A percentile compares a stretch with the other conserved stretches of the same genome.
Conservation (phyloP, 495 filamentous ascomycete species). For the Penicillium macrosclerotiorum region DNA sequence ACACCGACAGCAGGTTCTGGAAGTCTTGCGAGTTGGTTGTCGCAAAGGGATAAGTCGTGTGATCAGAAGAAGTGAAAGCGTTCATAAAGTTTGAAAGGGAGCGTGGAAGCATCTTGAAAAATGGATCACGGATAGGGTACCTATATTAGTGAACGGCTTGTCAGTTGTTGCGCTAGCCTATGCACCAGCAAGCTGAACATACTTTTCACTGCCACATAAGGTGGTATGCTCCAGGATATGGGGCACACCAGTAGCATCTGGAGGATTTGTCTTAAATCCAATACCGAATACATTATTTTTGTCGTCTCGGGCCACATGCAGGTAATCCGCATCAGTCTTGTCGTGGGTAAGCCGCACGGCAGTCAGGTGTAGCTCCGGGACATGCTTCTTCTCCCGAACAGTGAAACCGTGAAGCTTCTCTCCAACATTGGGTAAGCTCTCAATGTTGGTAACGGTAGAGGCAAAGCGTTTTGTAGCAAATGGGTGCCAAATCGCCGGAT, state of each 20-base stretch:
- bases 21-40: conserved; percentile 97
- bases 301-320: conserved; percentile 91
- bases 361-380: conserved; percentile 89
- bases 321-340: conserved; percentile 90
- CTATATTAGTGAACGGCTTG: conserved; percentile 49
- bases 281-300: conserved; percentile 99
- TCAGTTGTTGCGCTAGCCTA: conserved; percentile 13
- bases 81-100: conserved; percentile 99
- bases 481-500: conserved; percentile 37
- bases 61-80: conserved; percentile 91
- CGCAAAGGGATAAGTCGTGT: conserved; percentile 97
- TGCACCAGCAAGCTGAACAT: conserved; percentile 18
- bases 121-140: conserved; percentile 94
- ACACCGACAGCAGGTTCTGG: conserved; percentile 92
- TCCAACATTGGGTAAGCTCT: conserved; percentile 70
- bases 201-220: conserved; percentile 96
- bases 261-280: conserved; percentile 97
- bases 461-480: conserved; percentile 48
- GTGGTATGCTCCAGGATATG: conserved; percentile 98
- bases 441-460: conserved; percentile 69
- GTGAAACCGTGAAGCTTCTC: conserved; percentile 93
- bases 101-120: conserved; percentile 99
- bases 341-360: conserved; percentile 87
- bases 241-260: conserved; percentile 92
- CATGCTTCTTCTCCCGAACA: conserved; percentile 78